Evolutionary conservation across 345 rosid species (phyloP), one percentile per base, ranked within the genome.

Genomic region (Eucalyptus victrix): DNA sequence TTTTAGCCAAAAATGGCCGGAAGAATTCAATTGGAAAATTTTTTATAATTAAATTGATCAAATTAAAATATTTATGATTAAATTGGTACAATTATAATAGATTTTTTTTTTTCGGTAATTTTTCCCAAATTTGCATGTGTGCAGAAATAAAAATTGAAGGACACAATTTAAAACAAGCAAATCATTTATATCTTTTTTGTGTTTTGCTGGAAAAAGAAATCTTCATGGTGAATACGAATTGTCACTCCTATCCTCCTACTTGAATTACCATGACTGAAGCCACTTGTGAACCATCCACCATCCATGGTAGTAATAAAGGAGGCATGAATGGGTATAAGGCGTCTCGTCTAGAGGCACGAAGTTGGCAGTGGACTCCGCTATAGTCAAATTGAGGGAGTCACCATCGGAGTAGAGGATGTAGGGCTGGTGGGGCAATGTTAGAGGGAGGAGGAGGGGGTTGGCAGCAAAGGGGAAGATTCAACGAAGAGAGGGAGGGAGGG

Each of bases 401-500:
- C 65, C 65, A 24, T 37, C 51, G n/a, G 40, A 47, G 56, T 17
- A 86, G 85, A 86, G 45, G 65, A 87, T 53, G 44, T 44, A 26
- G 88, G 88, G 88, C 49, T 56, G 56, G 44, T 10, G 13, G 32
- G 10, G 34, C 34, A 54, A 45, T 11, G 80, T 24, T 21, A 90
- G 80, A 49, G 89, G 90, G 88, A 65, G 69, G 2, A 65, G 23
- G 16, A 32, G 80, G 34, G 88, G 87, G 80, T n/a, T 32, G 21
- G 88, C 89, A 10, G 88, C 90, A 7, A 89, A 83, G 13, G 89
- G 90, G 50, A 60, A 87, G 67, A 56, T 26, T 45, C 89, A 89
- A 17, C 90, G 53, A 80, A 93, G 8, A 23, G 49, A 19, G 91
- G 89, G 32, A 87, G 93, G 92, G 34, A 94, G 95, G 86, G 94